These are phyloP conservation scores for Globisporangium camurandrum DNA, from an alignment of 352 stramenopile genomes.

Conservation along the genomic window DNA sequence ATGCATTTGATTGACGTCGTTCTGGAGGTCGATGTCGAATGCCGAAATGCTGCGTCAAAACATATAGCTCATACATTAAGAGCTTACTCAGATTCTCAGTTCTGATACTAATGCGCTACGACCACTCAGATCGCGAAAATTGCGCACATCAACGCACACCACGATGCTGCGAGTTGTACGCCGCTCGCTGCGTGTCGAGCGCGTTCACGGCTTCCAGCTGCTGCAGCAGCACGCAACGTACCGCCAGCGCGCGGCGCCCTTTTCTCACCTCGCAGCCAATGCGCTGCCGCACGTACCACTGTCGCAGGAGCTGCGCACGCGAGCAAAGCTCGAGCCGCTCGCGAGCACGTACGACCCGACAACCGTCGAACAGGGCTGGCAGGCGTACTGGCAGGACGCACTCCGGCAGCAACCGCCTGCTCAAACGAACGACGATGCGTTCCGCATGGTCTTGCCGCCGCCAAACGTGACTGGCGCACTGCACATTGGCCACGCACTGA, in stretches of 20 bases:
- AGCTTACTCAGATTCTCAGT: no score
- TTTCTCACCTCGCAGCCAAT: constrained; percentile 2
- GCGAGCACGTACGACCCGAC: constrained; percentile 54
- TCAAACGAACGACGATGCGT: constrained; percentile 6
- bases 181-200: constrained; percentile 6
- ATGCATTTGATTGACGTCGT: no score
- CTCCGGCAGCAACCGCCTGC: constrained; percentile 19
- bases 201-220: neutral
- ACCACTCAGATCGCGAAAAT: no score
- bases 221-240: neutral
- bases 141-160: constrained; percentile 2
- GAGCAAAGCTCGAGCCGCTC: constrained; percentile 45
- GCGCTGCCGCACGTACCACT: constrained; percentile 19
- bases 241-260: constrained; percentile 5
- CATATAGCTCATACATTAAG: no score
- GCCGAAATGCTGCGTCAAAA: no score
- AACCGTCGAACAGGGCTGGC: constrained; percentile 61
- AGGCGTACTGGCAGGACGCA: constrained; percentile 58
- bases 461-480: constrained; percentile 93
- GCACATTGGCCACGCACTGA: constrained; percentile 98
- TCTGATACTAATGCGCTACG: no score
- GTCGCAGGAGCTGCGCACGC: constrained; percentile 33
- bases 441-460: constrained; percentile 90
- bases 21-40: no score
- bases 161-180: constrained; percentile 8